Conservation (phyloP, 208 protist species). For the Crithidia sp. region DNA sequence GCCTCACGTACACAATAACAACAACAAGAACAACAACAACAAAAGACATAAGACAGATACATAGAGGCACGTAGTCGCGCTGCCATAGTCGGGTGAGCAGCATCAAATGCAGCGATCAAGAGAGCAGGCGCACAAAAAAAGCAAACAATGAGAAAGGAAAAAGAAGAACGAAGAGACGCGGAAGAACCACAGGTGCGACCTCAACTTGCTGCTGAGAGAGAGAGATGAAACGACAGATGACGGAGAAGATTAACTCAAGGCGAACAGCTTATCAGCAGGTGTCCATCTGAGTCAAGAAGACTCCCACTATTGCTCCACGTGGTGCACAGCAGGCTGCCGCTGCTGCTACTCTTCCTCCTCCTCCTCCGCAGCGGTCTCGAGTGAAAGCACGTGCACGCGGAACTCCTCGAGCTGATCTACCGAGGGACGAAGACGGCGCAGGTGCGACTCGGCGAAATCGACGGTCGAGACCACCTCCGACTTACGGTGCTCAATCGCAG, state of each 20-base stretch:
- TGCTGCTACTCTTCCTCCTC: neutral
- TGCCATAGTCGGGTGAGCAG: neutral
- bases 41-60: neutral
- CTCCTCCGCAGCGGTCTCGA: neutral
- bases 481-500: neutral
- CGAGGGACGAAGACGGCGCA: slow-evolving; percentile 5
- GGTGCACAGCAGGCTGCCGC: no score
- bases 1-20: no score
- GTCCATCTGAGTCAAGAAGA: no score
- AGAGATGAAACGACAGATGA: neutral
- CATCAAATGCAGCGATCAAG: neutral
- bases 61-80: no score
- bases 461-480: neutral
- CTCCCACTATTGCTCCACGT: no score
- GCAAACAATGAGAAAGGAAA: slow-evolving; percentile 1
- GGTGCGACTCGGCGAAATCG: neutral
- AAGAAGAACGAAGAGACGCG: neutral
- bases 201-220: neutral
- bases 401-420: neutral
- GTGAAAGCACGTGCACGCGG: slow-evolving; percentile 10
- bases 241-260: no score
- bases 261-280: no score
- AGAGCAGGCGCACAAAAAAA: neutral
- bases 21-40: neutral
- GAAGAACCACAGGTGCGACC: no score